Evolutionary conservation across 495 filamentous ascomycete genomes (phyloP).

Genomic region (Evansstolkia leycettana): DNA sequence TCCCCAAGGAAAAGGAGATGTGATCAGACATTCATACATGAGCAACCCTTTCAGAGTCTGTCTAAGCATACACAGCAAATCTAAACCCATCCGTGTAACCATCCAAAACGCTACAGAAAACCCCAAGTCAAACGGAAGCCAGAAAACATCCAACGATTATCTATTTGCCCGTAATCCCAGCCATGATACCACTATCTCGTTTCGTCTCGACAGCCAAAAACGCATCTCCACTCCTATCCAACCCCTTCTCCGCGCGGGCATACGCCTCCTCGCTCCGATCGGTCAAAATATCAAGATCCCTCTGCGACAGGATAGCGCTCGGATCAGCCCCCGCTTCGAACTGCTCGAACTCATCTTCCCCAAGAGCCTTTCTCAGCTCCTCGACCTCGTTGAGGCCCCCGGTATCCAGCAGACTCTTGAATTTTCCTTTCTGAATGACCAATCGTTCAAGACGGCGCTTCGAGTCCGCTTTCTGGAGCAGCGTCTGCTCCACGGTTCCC

Average conservation of each 20-base stretch:
- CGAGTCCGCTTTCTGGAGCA: constrained; percentile 79
- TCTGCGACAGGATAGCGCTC: constrained; percentile 55
- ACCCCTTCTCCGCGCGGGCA: constrained; percentile 59
- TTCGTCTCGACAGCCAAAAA: constrained; percentile 34
- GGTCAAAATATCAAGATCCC: constrained; percentile 66
- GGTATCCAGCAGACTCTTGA: constrained; percentile 41
- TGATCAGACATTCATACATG: no score
- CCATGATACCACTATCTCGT: constrained; percentile 20
- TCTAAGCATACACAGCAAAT: no score
- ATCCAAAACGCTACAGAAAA: no score
- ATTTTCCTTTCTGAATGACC: constrained; percentile 85
- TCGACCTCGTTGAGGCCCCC: constrained; percentile 25
- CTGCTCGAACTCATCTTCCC: constrained; percentile 41
- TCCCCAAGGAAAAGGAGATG: no score
- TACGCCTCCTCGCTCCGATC: constrained; percentile 85
- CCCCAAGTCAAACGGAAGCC: no score
- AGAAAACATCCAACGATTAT: no score
- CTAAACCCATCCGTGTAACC: no score
- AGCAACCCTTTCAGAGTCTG: no score
- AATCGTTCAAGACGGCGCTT: constrained; percentile 92
- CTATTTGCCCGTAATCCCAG: constrained; percentile 14
- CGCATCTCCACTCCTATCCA: constrained; percentile 30
- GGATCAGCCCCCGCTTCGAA: constrained; percentile 41
- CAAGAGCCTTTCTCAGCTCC: constrained; percentile 33
- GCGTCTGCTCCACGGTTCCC: constrained; percentile 79